Evolutionary conservation across 1,284 basidiomycete species (phyloP), one percentile per base, ranked within the genome.

Genomic region (Laetiporus sulphureus): DNA sequence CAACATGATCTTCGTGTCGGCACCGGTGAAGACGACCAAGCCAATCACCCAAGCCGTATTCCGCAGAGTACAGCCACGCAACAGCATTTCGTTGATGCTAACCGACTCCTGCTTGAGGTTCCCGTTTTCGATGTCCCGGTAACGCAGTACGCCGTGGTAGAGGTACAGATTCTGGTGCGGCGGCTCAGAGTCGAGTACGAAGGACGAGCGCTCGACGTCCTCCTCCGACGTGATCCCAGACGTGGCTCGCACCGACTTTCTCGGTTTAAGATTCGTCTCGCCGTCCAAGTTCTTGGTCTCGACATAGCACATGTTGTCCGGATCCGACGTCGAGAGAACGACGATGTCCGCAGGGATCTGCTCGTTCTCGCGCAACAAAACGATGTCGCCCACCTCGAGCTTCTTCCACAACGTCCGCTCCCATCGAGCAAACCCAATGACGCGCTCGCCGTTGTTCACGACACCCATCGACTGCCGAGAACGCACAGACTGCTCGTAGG

Each of bases 341-440:
- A 95, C 75, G 45, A 97, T 83, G 58, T 99, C 94, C 5, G 95
- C 95, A 0, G 95, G 94, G 5, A 98, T 84, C 64, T 96, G 92
- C 46, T 98, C 95, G 61, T 97, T 89, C 57, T 97, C 91, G 41
- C 85, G 73, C 20, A 98, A 69, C 2, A 97, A 67, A 19, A 99
- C 89, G 19, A 98, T 66, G 59, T 98, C 95, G n/a, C 95, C 95
- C 4, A 97, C 94, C 62, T 96, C 92, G 36, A 99, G 73, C 69
- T 98, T 97, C 72, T 98, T 98, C 95, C 95, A 99, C 1, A 98
- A 68, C 3, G 95, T 98, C 44, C 93, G 73, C 60, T 97, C 94
- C 94, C 94, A 98, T 21, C 77, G 73, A 1, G 90, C 84, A 0
- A 82, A 77, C 0, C 91, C 92, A 0, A 72, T 67, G 1, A 75